These are phyloP conservation scores for Yamadazyma buinensis DNA, from an alignment of 1,139 yeast genomes.

Conservation along the genomic window DNA sequence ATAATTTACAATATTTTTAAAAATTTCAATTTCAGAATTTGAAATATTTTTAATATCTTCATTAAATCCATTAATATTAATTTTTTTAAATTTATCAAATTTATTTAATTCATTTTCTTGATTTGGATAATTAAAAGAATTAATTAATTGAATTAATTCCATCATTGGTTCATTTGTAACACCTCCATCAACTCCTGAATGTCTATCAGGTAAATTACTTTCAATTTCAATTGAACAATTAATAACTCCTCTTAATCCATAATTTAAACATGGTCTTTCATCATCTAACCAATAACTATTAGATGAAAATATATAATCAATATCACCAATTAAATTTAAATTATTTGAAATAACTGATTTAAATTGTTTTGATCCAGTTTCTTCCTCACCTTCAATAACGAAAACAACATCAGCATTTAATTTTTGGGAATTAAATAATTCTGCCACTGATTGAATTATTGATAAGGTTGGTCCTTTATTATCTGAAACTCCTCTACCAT, in stretches of 20 bases:
- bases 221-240: conserved; percentile 69
- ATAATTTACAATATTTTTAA: conserved; percentile 53
- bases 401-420: conserved; percentile 75
- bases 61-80: conserved; percentile 16
- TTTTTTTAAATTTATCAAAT: conserved; percentile 41
- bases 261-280: conserved; percentile 82
- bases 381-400: conserved; percentile 93
- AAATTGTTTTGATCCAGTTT: conserved; percentile 86
- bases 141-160: conserved; percentile 71
- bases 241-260: conserved; percentile 89
- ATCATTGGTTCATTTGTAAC: conserved; percentile 83
- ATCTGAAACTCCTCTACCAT: conserved; percentile 92
- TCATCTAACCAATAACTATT: conserved; percentile 96
- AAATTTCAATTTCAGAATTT: conserved; percentile 53
- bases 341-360: conserved; percentile 56
- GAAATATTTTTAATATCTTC: conserved; percentile 39
- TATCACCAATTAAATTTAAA: conserved; percentile 52
- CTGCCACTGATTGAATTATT: conserved; percentile 83
- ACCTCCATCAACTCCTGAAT: conserved; percentile 97
- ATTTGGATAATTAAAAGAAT: conserved; percentile 37
- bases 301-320: conserved; percentile 87
- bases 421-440: conserved; percentile 48
- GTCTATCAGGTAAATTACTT: conserved; percentile 81
- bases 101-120: neutral
- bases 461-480: conserved; percentile 95